Percentiles rank a stretch among this genome's conserved stretches.
phyloP scores from a whole-genome alignment of 2,329 filamentous ascomycete genomes.

The Fusarium palustre region DNA sequence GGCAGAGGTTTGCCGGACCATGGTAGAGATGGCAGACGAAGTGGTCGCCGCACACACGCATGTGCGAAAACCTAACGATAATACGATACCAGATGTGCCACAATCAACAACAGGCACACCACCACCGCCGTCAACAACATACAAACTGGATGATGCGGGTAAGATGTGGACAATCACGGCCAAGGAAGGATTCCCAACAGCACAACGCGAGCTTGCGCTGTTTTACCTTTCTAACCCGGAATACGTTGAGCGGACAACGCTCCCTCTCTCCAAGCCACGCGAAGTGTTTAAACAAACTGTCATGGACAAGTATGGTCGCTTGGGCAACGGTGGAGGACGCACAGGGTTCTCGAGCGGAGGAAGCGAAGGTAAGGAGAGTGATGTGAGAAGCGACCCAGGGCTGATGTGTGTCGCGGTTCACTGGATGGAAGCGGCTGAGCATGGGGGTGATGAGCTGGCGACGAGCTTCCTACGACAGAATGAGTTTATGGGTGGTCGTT shows the following conservation, averaged over 20 bases:
- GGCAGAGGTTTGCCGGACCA: constrained; percentile 85
- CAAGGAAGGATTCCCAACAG: constrained; percentile 84
- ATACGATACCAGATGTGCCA: constrained; percentile 46
- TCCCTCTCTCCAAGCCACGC: constrained; percentile 84
- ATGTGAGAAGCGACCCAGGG: constrained; percentile 79
- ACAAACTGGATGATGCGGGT: constrained; percentile 83
- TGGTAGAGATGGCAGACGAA: constrained; percentile 71
- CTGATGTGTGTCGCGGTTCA: constrained; percentile 95
- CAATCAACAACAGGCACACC: constrained; percentile 57
- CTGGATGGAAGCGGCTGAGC: constrained; percentile 93
- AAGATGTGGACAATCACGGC: constrained; percentile 93
- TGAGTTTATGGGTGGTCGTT: constrained; percentile 55
- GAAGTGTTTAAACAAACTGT: constrained; percentile 93
- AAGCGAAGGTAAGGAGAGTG: constrained; percentile 53
- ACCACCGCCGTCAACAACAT: constrained; percentile 66
- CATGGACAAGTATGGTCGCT: constrained; percentile 74
- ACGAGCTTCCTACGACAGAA: constrained; percentile 82
- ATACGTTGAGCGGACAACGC: constrained; percentile 80
- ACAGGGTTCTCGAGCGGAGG: constrained; percentile 39
- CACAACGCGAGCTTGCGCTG: constrained; percentile 91
- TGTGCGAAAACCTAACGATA: constrained; percentile 62
- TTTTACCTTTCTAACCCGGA: constrained; percentile 95
- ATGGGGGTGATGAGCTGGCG: constrained; percentile 87
- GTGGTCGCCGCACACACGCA: constrained; percentile 72
- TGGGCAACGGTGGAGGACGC: constrained; percentile 43